These are phyloP conservation scores for Hibiscus tridactylites DNA, from an alignment of 345 rosid genomes.

Conservation along the genomic window DNA sequence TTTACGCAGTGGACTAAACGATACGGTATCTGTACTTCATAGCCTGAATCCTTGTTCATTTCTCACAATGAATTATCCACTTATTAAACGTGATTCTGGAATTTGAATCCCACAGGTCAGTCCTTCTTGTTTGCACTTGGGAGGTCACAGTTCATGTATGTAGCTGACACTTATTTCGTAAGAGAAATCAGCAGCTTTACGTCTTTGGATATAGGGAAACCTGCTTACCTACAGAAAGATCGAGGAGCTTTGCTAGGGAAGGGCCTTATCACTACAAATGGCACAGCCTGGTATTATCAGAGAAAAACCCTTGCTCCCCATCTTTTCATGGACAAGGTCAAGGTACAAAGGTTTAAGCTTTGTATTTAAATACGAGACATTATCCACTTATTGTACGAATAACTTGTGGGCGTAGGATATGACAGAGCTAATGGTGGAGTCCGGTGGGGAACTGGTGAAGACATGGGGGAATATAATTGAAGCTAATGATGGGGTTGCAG, in stretches of 20 bases:
- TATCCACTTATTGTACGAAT: too few species aligned
- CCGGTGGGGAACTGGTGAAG: background rate
- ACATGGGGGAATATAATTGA: constrained; percentile 12
- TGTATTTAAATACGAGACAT: too few species aligned
- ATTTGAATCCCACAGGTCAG: background rate
- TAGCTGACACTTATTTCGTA: background rate
- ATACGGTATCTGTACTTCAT: background rate
- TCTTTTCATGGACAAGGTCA: constrained; percentile 4
- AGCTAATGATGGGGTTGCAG: background rate
- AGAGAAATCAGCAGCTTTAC: background rate
- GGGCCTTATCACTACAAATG: background rate
- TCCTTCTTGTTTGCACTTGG: constrained; percentile 1
- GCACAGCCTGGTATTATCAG: background rate
- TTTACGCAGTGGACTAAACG: constrained; percentile 5
- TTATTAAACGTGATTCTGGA: background rate
- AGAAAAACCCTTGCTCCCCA: constrained; percentile 1
- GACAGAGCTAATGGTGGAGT: background rate
- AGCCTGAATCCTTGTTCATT: background rate
- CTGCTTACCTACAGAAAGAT: constrained; percentile 5
- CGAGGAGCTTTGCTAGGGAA: background rate
- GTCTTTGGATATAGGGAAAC: constrained; percentile 1
- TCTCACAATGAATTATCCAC: background rate
- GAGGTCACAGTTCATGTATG: background rate
- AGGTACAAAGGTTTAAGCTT: background rate
- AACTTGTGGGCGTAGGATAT: background rate